These are phyloP conservation scores for Penicillium sp. DNA, from an alignment of 2,329 filamentous ascomycete species.

Conservation along the genomic window DNA sequence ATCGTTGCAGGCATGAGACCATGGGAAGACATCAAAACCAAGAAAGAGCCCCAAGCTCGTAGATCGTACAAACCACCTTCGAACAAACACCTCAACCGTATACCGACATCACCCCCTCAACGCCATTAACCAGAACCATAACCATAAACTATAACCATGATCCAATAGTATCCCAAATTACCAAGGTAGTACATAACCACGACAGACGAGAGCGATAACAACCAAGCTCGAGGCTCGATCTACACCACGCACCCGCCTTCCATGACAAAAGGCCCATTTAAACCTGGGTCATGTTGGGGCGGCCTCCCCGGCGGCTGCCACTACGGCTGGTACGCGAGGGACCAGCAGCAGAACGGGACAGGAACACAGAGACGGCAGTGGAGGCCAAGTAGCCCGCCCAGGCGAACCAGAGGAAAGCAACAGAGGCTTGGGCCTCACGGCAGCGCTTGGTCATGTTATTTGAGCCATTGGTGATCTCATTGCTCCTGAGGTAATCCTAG, in stretches of 20 bases:
- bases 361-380: constrained; percentile 42
- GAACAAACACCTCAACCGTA: neutral
- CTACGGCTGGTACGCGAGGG: constrained; percentile 35
- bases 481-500: constrained; percentile 43
- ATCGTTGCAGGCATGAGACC: constrained; percentile 2
- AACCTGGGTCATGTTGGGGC: constrained; percentile 48
- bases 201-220: neutral
- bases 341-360: constrained; percentile 33
- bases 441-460: constrained; percentile 43
- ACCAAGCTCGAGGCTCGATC: neutral
- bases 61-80: neutral
- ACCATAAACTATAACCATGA: neutral
- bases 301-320: constrained; percentile 34
- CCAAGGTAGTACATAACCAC: neutral
- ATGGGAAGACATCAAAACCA: neutral
- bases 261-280: constrained; percentile 24
- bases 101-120: neutral
- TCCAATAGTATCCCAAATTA: constrained; percentile 1
- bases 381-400: constrained; percentile 48
- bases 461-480: constrained; percentile 49
- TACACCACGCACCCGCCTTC: neutral
- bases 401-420: constrained; percentile 54
- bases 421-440: constrained; percentile 52
- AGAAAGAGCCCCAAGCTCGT: neutral
- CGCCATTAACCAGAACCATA: constrained; percentile 3